Evolutionary conservation across 371 early-diverging fungal species (phyloP).

Genomic region (Sporodiniella umbellata): DNA sequence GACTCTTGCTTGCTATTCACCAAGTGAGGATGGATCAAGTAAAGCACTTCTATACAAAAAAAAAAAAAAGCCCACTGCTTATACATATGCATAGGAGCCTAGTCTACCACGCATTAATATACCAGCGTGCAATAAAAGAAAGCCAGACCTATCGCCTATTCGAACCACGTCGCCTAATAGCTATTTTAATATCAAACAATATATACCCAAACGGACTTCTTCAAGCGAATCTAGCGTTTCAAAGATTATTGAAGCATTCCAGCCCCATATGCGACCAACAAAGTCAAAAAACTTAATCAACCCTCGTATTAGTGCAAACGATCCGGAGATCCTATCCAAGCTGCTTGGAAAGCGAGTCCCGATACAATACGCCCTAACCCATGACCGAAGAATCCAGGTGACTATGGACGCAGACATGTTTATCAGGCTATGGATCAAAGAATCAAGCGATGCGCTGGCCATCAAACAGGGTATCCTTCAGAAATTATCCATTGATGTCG

Average conservation of each 20-base stretch:
- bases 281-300: conserved; percentile 3
- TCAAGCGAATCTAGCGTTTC: conserved; percentile 18
- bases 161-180: conserved; percentile 1
- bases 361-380: conserved; percentile 5
- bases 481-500: conserved; percentile 16
- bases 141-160: neutral
- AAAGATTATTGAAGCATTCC: conserved; percentile 17
- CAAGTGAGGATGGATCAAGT: conserved; percentile 17
- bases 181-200: conserved; percentile 20
- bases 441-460: neutral
- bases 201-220: conserved; percentile 28
- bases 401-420: conserved; percentile 27
- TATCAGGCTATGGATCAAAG: conserved; percentile 18
- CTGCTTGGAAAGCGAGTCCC: conserved; percentile 20
- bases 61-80: too few relatives aligned
- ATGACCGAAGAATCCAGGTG: conserved; percentile 30
- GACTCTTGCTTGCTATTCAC: conserved; percentile 12
- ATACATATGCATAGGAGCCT: too few relatives aligned
- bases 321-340: conserved; percentile 16
- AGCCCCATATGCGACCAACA: conserved; percentile 3
- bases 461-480: conserved; percentile 18
- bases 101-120: conserved; percentile 11
- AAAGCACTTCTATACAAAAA: neutral
- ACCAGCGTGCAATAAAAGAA: neutral
- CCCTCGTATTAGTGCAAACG: conserved; percentile 11